Percentiles rank a stretch among this genome's conserved stretches.
Conservation (phyloP, 169 alveolate species). For the Fabrea salina region DNA sequence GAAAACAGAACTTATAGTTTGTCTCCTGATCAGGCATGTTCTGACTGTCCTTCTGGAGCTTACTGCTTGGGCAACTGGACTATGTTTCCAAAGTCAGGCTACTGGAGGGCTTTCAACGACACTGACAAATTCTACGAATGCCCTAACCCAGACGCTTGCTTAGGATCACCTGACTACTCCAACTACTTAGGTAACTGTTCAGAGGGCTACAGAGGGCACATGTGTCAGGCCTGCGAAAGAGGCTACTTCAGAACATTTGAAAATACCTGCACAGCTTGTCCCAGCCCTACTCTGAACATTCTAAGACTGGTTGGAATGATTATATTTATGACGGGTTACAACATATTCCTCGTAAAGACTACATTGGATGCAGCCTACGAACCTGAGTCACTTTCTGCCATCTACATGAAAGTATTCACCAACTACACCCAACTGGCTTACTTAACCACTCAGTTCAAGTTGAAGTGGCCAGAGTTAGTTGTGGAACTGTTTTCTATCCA, state of each 20-base stretch:
- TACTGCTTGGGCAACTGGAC: not conserved
- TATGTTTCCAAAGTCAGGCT: slow-evolving; percentile 2
- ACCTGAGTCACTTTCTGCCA: not conserved
- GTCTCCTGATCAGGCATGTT: not conserved
- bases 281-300: not conserved
- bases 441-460: not conserved
- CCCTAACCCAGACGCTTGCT: slow-evolving; percentile 10
- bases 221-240: slow-evolving; percentile 47
- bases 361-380: slow-evolving; percentile 15
- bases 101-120: slow-evolving; percentile 3
- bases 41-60: slow-evolving; percentile 20
- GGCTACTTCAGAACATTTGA: slow-evolving; percentile 41
- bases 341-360: slow-evolving; percentile 33
- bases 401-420: slow-evolving; percentile 15
- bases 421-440: slow-evolving; percentile 18
- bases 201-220: slow-evolving; percentile 45
- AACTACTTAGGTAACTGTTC: slow-evolving; percentile 39
- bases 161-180: not conserved
- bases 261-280: slow-evolving; percentile 43
- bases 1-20: slow-evolving; percentile 10
- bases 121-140: slow-evolving; percentile 14
- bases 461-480: slow-evolving; percentile 28
- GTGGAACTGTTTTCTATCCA: not conserved
- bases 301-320: not conserved
- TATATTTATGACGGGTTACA: not conserved